A percentile compares a stretch with the other conserved stretches of the same genome.
phyloP scores from a whole-genome alignment of 176 grass and related monocot species.

The Musa acuminata region DNA sequence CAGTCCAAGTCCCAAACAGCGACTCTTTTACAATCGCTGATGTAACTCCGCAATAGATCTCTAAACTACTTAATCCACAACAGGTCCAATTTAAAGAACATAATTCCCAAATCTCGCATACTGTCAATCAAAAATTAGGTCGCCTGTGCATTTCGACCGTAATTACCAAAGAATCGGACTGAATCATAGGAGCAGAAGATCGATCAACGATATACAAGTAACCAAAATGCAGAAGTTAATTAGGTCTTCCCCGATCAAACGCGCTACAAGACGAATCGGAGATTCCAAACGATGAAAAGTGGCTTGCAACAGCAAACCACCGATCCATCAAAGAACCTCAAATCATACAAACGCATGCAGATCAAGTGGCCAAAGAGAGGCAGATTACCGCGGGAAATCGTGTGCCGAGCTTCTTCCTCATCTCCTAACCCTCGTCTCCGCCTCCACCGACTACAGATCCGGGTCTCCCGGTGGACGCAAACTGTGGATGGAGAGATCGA shows the following conservation, averaged over 20 bases:
- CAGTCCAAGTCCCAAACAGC: too few species aligned
- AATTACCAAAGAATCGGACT: too few species aligned
- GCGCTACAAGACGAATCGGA: background rate
- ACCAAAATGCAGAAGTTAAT: background rate
- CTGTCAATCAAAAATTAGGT: too few species aligned
- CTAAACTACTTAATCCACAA: too few species aligned
- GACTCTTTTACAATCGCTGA: too few species aligned
- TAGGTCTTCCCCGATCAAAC: background rate
- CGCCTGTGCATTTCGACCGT: too few species aligned
- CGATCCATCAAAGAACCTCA: background rate
- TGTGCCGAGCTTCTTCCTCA: slow-evolving; percentile 15
- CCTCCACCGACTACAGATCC: background rate
- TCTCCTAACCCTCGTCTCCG: background rate
- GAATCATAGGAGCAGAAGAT: too few species aligned
- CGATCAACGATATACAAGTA: background rate
- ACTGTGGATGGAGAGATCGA: background rate
- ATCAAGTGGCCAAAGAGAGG: background rate
- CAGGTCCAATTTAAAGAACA: too few species aligned
- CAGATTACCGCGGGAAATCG: slow-evolving; percentile 5
- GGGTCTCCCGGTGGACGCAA: background rate
- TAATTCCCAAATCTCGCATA: too few species aligned
- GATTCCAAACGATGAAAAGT: background rate
- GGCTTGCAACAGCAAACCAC: background rate
- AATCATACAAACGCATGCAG: background rate
- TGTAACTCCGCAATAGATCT: too few species aligned